Base-by-base conservation (phyloP, 2,329 filamentous ascomycete genomes). In the Myriosclerotinia scirpicola region DNA sequence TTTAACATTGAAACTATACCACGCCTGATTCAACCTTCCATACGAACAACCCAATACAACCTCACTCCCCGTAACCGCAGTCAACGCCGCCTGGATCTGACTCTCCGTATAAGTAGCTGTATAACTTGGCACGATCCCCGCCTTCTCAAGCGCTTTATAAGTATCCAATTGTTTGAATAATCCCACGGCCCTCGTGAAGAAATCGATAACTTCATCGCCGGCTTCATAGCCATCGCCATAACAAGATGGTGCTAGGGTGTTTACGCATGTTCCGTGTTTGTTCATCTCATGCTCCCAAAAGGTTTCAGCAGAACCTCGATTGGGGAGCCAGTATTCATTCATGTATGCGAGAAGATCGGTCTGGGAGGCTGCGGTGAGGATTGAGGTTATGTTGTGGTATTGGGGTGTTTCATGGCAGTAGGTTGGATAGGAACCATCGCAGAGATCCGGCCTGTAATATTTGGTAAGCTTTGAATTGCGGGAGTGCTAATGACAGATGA, bases 231-330 rank as follows among this genome's bases (percentile, higher is more conserved):
- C 53, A 71, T 80, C 75, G 9, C 78, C 77, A 78, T 91, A 93
- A 80, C 90, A 93, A 26, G 78, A 77, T 0, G 89, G 85, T 50
- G 87, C 80, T 14, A 92, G 81, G 0, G 90, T 92, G 71, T 82
- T 87, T 70, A 92, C 85, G 77, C 90, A 92, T 22, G 82, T 84
- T 63, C 90, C 90, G 75, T 93, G 90, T 76, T 92, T 93, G 71
- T 82, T 81, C 86, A 87, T 92, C 77, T 92, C 90, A 75, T 92
- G 89, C 75, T 89, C 80, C 64, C 63, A 59, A n/a, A 58, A 46
- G 14, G 34, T 46, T 36, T 64, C 84, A 70, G 89, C 85, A 53
- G 87, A 78, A 66, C 88, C 88, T 59, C 83, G 75, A 77, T 87
- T 85, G 74, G 89, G 86, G 75, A 90, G 88, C 90, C 90, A 92